These are phyloP conservation scores for Kwoniella europaea DNA, from an alignment of 768 basidiomycete species.

Conservation along the genomic window DNA sequence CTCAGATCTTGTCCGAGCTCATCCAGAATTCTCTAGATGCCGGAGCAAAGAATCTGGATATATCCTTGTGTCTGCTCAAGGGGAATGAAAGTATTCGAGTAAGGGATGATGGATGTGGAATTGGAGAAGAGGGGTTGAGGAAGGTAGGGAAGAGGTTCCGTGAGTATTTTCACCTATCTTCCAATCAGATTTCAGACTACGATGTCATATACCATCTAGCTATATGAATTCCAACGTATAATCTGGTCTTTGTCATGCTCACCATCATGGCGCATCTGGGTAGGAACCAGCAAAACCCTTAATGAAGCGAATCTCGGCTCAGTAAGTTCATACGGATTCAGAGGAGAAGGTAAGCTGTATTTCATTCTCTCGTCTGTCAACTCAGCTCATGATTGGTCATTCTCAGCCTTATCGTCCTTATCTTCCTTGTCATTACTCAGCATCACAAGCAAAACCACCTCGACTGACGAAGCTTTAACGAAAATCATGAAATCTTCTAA, in stretches of 20 bases:
- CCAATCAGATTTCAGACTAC: too few species aligned
- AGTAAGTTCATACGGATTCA: constrained; percentile 75
- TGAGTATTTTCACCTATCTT: constrained; percentile 58
- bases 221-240: too few species aligned
- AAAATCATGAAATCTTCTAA: constrained; percentile 78
- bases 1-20: constrained; percentile 80
- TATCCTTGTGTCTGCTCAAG: constrained; percentile 70
- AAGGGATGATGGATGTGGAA: constrained; percentile 81
- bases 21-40: constrained; percentile 91
- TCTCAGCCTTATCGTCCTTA: constrained; percentile 65
- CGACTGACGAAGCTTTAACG: constrained; percentile 72
- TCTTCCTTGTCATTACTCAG: constrained; percentile 80
- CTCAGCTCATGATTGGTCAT: background rate
- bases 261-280: too few species aligned
- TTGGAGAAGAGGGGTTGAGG: constrained; percentile 67
- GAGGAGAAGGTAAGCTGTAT: constrained; percentile 79
- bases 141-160: constrained; percentile 72
- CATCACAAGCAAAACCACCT: constrained; percentile 74
- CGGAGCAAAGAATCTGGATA: constrained; percentile 68
- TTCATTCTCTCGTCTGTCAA: background rate
- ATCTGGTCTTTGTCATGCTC: too few species aligned
- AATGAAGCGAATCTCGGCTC: constrained; percentile 16
- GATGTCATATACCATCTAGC: background rate
- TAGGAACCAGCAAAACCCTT: constrained; percentile 28
- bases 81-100: constrained; percentile 81